Evolutionary conservation across 768 basidiomycete genomes (phyloP).

Genomic region (Boletus eberwhitei): DNA sequence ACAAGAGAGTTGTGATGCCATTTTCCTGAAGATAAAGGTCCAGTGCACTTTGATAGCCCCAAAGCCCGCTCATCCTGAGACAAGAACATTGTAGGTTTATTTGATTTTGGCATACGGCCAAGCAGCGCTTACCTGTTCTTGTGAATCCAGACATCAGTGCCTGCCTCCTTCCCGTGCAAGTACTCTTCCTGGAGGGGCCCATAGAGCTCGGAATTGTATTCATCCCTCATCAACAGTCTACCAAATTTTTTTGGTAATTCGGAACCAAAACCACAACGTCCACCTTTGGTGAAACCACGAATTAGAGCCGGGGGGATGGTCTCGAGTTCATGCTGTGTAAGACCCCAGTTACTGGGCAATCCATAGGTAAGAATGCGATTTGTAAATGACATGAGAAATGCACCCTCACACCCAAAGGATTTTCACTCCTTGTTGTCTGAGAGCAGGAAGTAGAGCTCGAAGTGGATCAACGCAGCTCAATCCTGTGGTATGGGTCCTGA

Average conservation of each 20-base stretch:
- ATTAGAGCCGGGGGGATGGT: slow-evolving; percentile 59
- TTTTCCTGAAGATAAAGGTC: slow-evolving; percentile 62
- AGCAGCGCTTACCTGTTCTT: slow-evolving; percentile 51
- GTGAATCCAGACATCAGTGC: slow-evolving; percentile 70
- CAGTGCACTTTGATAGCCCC: slow-evolving; percentile 61
- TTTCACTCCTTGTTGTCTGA: slow-evolving; percentile 50
- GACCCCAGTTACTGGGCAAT: slow-evolving; percentile 59
- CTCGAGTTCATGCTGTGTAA: slow-evolving; percentile 59
- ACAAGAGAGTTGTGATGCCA: slow-evolving; percentile 58
- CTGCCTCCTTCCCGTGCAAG: slow-evolving; percentile 46
- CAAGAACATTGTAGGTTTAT: not conserved
- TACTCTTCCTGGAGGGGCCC: slow-evolving; percentile 58
- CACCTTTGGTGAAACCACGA: slow-evolving; percentile 51
- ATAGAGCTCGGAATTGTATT: slow-evolving; percentile 58
- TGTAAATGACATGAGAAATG: not conserved
- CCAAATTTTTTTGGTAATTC: slow-evolving; percentile 53
- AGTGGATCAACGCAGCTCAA: slow-evolving; percentile 56
- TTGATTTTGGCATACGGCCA: not conserved
- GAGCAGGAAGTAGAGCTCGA: slow-evolving; percentile 42
- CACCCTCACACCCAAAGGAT: slow-evolving; percentile 61
- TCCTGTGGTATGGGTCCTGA: slow-evolving; percentile 53
- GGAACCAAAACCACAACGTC: slow-evolving; percentile 51
- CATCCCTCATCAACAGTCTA: slow-evolving; percentile 54
- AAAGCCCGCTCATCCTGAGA: slow-evolving; percentile 59
- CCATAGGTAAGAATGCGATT: not conserved